Percentiles rank a stretch among this genome's conserved stretches.
phyloP scores from a whole-genome alignment of 371 early-diverging fungal genomes.

The Amoeboaphelidium protococcarum region DNA sequence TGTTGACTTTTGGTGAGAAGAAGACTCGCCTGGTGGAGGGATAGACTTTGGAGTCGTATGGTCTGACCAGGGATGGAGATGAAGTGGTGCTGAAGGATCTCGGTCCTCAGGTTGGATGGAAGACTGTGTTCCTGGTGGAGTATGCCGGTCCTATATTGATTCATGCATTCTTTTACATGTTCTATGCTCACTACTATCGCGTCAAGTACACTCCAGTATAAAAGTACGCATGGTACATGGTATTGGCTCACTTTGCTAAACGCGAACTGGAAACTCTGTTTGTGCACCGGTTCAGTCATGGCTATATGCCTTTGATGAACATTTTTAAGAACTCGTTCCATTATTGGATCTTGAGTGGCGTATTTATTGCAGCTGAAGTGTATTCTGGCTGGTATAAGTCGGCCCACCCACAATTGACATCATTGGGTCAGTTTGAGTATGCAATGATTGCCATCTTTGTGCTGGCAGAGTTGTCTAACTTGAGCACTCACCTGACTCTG shows the following conservation, averaged over 20 bases:
- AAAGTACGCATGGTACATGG: conserved; percentile 29
- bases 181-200: conserved; percentile 1
- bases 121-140: conserved; percentile 74
- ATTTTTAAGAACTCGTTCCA: conserved; percentile 84
- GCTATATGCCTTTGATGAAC: conserved; percentile 77
- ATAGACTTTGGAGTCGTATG: too few species aligned
- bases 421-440: not conserved
- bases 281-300: conserved; percentile 75
- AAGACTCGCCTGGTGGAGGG: too few species aligned
- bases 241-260: conserved; percentile 66
- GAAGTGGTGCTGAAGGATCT: conserved; percentile 4
- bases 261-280: conserved; percentile 76
- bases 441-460: not conserved
- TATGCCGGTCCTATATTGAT: conserved; percentile 70
- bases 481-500: conserved; percentile 51
- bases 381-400: not conserved
- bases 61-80: too few species aligned
- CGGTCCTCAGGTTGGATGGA: conserved; percentile 85
- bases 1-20: too few species aligned
- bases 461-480: conserved; percentile 61
- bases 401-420: not conserved
- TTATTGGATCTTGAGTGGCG: conserved; percentile 72
- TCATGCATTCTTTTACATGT: conserved; percentile 58
- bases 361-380: conserved; percentile 28
- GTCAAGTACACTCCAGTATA: too few species aligned